A percentile compares a stretch with the other conserved stretches of the same genome.
Conservation (phyloP, 2,329 filamentous ascomycete species). For the Penicillium sp. region DNA sequence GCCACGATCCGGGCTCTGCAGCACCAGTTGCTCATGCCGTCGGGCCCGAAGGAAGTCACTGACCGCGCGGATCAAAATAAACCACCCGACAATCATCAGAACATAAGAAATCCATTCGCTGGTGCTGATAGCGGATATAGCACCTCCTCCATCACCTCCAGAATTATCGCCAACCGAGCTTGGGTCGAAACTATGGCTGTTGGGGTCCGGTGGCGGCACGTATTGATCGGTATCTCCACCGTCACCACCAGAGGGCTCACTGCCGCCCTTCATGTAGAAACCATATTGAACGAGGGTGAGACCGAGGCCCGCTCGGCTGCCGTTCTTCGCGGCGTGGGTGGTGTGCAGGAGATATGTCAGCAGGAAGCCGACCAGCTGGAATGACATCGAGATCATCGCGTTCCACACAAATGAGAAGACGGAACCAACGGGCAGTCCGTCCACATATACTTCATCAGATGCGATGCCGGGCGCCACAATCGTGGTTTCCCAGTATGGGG, state of each 20-base stretch:
- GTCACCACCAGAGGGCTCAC: slow-evolving; percentile 38
- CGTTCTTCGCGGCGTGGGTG: slow-evolving; percentile 96
- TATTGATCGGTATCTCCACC: slow-evolving; percentile 38
- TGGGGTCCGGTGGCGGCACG: slow-evolving; percentile 74
- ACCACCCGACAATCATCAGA: slow-evolving; percentile 97
- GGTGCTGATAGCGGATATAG: slow-evolving; percentile 57
- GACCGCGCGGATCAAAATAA: slow-evolving; percentile 89
- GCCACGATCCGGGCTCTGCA: slow-evolving; percentile 87
- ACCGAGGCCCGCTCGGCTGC: slow-evolving; percentile 86
- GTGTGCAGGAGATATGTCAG: slow-evolving; percentile 97
- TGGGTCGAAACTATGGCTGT: slow-evolving; percentile 82
- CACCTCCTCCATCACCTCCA: slow-evolving; percentile 35
- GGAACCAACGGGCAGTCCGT: slow-evolving; percentile 85
- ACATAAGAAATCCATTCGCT: slow-evolving; percentile 87
- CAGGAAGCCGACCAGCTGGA: slow-evolving; percentile 93
- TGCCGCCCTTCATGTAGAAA: slow-evolving; percentile 79
- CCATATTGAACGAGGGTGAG: slow-evolving; percentile 95
- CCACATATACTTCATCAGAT: slow-evolving; percentile 93
- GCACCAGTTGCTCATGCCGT: slow-evolving; percentile 84
- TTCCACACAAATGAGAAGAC: slow-evolving; percentile 73
- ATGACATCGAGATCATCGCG: slow-evolving; percentile 94
- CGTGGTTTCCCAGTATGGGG: slow-evolving; percentile 98
- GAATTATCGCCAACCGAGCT: slow-evolving; percentile 54
- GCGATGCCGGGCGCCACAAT: slow-evolving; percentile 88
- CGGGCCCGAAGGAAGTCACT: slow-evolving; percentile 84